Evolutionary conservation across 164 flowering plant species (phyloP).

Genomic region (Stephania cephalantha): DNA sequence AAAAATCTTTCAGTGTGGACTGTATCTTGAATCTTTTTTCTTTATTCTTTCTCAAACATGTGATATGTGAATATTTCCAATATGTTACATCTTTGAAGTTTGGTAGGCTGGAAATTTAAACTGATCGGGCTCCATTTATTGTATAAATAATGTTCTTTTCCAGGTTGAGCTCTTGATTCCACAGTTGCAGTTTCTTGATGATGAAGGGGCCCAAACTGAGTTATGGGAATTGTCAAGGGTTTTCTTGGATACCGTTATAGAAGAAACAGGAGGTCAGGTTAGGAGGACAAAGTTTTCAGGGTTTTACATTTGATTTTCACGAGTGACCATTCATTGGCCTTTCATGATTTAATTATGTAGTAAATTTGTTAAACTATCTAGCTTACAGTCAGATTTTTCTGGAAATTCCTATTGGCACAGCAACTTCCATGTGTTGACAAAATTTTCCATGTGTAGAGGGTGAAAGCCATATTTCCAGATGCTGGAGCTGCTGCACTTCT

Average conservation of each 20-base stretch:
- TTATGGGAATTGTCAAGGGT: conserved; percentile 89
- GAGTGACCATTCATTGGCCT: conserved; percentile 1
- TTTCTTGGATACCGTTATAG: conserved; percentile 72
- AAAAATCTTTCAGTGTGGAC: not conserved
- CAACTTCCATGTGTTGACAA: conserved; percentile 3
- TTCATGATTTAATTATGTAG: not conserved
- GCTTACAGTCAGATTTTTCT: not conserved
- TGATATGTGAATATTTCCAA: not conserved
- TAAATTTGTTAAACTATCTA: not conserved
- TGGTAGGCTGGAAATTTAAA: not conserved
- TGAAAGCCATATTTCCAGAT: conserved; percentile 94
- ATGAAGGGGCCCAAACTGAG: conserved; percentile 97
- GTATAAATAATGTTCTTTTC: not conserved
- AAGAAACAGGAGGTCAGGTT: conserved; percentile 82
- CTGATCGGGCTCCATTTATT: not conserved
- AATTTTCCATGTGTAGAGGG: conserved; percentile 34
- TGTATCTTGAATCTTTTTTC: not conserved
- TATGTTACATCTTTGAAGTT: not conserved
- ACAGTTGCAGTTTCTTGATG: conserved; percentile 89
- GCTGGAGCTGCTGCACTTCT: conserved; percentile 98
- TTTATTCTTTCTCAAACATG: not conserved
- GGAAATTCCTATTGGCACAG: not conserved
- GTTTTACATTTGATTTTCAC: not conserved
- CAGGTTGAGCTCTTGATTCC: conserved; percentile 98
- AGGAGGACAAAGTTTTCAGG: conserved; percentile 11